phyloP scores from a whole-genome alignment of 23 red algal species.

The Gracilariopsis chorda region DNA sequence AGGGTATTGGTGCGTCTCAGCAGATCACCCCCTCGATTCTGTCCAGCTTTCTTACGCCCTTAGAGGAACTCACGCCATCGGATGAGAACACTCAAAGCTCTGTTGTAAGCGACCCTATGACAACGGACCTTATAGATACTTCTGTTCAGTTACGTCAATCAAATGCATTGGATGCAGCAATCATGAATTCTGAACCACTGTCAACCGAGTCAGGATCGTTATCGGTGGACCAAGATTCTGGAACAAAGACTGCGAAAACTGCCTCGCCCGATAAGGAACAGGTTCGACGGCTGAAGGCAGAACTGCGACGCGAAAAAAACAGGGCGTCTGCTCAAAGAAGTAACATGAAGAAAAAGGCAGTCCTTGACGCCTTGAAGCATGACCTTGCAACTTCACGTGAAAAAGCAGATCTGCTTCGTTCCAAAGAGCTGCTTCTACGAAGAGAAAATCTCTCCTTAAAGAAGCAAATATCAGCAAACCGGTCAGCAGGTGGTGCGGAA shows the following conservation, averaged over 20 bases:
- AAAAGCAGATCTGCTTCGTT: conserved; percentile 11
- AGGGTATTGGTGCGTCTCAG: too few species aligned
- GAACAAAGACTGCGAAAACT: neutral
- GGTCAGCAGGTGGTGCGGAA: neutral
- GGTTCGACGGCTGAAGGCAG: neutral
- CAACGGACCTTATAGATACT: neutral
- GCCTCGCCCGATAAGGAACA: neutral
- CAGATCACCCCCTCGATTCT: neutral
- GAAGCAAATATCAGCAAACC: neutral
- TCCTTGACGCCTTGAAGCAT: neutral
- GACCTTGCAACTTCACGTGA: neutral
- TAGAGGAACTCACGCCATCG: neutral
- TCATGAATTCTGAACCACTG: neutral
- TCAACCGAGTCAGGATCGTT: neutral
- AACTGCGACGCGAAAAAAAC: conserved; percentile 19
- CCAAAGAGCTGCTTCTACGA: conserved; percentile 11
- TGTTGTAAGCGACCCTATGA: neutral
- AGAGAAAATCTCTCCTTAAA: neutral
- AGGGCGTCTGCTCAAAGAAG: conserved; percentile 21
- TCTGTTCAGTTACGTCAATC: neutral
- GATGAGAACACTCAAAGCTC: neutral
- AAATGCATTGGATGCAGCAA: neutral
- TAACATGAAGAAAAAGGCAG: conserved; percentile 22
- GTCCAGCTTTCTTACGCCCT: neutral
- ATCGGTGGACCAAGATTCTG: neutral